A percentile compares a stretch with the other conserved stretches of the same genome.
These are phyloP conservation scores for Bertia moriformis DNA, from an alignment of 2,329 filamentous ascomycete species.

Conservation along the genomic window DNA sequence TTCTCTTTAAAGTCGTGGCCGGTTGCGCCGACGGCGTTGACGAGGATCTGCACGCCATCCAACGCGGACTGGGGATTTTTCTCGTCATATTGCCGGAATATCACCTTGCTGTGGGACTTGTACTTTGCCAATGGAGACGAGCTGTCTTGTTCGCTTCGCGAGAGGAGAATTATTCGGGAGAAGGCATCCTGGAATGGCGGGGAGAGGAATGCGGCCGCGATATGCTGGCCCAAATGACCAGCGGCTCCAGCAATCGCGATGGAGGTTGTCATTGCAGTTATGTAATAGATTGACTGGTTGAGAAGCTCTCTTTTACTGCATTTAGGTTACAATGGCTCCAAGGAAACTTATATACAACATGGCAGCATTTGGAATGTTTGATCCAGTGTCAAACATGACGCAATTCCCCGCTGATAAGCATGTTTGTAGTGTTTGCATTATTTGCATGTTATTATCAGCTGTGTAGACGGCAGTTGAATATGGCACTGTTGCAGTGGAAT, in stretches of 20 bases:
- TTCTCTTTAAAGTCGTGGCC: slow-evolving; percentile 14
- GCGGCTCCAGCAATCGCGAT: background rate
- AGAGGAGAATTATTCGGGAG: background rate
- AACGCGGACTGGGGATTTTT: slow-evolving; percentile 10
- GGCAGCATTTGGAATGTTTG: no score
- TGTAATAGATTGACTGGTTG: no score
- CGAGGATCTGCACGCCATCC: slow-evolving; percentile 13
- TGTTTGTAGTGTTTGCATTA: no score
- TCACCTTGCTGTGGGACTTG: background rate
- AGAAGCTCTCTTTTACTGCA: no score
- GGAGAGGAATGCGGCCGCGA: background rate
- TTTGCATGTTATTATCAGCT: no score
- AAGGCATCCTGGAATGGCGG: background rate
- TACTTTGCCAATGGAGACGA: background rate
- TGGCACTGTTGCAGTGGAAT: no score
- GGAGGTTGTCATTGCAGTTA: no score
- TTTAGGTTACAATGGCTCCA: no score
- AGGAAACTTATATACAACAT: no score
- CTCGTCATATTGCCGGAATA: slow-evolving; percentile 5
- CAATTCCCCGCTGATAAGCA: no score
- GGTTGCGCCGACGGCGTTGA: slow-evolving; percentile 12
- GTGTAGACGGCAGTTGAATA: no score
- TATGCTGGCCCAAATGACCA: background rate
- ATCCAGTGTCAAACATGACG: no score
- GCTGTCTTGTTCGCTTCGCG: background rate